Evolutionary conservation across 2,329 filamentous ascomycete genomes (phyloP), one percentile per base, ranked within the genome.

Genomic region (Colletotrichum lini): DNA sequence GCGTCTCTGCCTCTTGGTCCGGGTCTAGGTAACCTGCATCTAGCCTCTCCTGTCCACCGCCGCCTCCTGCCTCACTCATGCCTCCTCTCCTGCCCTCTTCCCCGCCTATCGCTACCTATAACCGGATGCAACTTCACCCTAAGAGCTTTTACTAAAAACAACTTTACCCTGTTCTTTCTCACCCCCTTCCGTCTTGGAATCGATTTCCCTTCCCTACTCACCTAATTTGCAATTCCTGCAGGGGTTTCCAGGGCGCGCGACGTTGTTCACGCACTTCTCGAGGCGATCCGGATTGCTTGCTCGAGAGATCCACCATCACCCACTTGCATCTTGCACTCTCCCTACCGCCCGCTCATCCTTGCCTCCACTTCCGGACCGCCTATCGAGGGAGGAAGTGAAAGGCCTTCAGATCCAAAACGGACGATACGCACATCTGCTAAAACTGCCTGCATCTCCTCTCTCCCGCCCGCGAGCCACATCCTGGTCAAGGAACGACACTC

Each of bases 71-170:
- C 56, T 38, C 35, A 10, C 35, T 10, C 35, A 38, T 38, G 35
- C 9, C 8, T 38, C 35, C 8, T 38, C 9, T 42, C 21, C 45
- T 60, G 42, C 47, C 23, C 16, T 56, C 61, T 59, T 38, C 66
- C 60, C 70, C 67, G 54, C 59, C 67, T 60, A 65, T 65, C 21
- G 60, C 70, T 72, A 50, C 60, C 70, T 72, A 38, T 66, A 38
- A 45, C 45, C 58, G 30, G 58, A 63, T 68, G 68, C 68, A 59
- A 68, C 68, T 71, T 71, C 54, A 70, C 70, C 53, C 70, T 65
- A 65, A 38, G 8, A 10, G 9, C 35, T 38, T 38, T 10, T 38
- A 38, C 35, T 38, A 9, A 38, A 35, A 38, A 38, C 8, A 58
- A 70, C 59, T 65, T 56, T 60, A 23, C 59, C 42, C 50, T 61